Evolutionary conservation across 345 rosid species (phyloP), one percentile per base, ranked within the genome.

Genomic region (Zanthoxylum bungeanum): DNA sequence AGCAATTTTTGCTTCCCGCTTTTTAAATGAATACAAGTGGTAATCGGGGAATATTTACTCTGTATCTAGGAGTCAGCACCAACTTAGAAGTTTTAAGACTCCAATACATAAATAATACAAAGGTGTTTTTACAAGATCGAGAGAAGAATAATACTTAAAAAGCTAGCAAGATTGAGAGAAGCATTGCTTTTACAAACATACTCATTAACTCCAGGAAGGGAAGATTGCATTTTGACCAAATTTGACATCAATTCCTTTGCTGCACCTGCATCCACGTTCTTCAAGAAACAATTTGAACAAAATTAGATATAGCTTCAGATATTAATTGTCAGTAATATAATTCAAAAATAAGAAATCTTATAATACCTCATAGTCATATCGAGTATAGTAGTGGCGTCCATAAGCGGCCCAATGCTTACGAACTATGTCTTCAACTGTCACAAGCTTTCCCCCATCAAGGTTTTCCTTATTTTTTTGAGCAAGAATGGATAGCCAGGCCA

Each of bases 341-440:
- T 2, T 0, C 4, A 17, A 37, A 49, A 55, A 39, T 37, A 11
- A 21, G 62, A 52, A 75, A 63, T 22, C 55, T 27, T 51, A 63
- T 40, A 36, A 49, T 81, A 96, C 99, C 93, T 93, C 99, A 74
- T 96, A 96, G 78, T 96, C 98, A 69, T 96, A 96, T 70, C 99
- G 91, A 60, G 98, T 96, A 79, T 96, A 96, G 73, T 93, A 96
- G 80, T 93, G 99, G 67, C 97, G 97, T 72, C 99, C 97, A 71
- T 88, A 91, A 52, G 87, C 78, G 64, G 88, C 85, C 99, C 98
- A 96, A 79, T 93, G 99, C 62, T 84, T 78, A 74, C 84, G 89
- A 67, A 96, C 99, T 62, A 96, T 89, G 75, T 93, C 96, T 85
- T 96, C 99, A 68, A 96, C 98, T 1, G 87, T 79, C 73, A 91